These are phyloP conservation scores for Rubia balearica DNA, from an alignment of 305 asterid genomes.

Conservation along the genomic window DNA sequence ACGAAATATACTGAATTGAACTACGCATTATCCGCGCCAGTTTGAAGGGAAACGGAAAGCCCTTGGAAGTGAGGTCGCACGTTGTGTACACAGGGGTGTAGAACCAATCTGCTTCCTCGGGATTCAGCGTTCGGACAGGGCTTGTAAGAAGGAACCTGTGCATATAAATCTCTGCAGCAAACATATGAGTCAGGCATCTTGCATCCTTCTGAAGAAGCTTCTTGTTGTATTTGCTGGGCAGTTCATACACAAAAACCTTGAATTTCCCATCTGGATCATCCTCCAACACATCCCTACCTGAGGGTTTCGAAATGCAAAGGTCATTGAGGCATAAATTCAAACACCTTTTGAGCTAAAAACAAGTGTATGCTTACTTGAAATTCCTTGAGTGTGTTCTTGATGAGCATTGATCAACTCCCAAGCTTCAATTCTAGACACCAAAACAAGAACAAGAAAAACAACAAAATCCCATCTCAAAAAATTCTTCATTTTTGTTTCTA, in stretches of 20 bases:
- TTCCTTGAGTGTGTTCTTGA: conserved; percentile 32
- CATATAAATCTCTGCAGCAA: conserved; percentile 84
- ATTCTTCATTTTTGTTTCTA: conserved; percentile 20
- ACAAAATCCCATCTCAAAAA: conserved; percentile 20
- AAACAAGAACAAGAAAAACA: conserved; percentile 20
- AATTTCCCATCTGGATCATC: conserved; percentile 68
- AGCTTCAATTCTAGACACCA: conserved; percentile 23
- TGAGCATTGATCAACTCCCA: conserved; percentile 24
- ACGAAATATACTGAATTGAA: conserved; percentile 56
- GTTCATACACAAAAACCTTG: conserved; percentile 72
- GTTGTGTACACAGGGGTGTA: conserved; percentile 71
- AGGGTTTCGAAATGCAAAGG: conserved; percentile 6
- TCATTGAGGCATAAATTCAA: background rate
- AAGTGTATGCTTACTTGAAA: conserved; percentile 25
- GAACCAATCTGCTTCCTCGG: conserved; percentile 82
- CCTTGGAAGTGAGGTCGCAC: conserved; percentile 68
- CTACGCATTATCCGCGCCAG: conserved; percentile 73
- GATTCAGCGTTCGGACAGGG: conserved; percentile 67
- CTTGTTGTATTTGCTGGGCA: conserved; percentile 78
- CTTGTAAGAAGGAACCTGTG: conserved; percentile 69
- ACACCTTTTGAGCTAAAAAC: background rate
- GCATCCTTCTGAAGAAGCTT: conserved; percentile 72
- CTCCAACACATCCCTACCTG: conserved; percentile 77
- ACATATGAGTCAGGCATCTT: conserved; percentile 73
- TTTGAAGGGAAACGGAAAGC: conserved; percentile 63